These are phyloP conservation scores for Cyclotella baltica DNA, from an alignment of 108 stramenopile genomes.

Conservation along the genomic window DNA sequence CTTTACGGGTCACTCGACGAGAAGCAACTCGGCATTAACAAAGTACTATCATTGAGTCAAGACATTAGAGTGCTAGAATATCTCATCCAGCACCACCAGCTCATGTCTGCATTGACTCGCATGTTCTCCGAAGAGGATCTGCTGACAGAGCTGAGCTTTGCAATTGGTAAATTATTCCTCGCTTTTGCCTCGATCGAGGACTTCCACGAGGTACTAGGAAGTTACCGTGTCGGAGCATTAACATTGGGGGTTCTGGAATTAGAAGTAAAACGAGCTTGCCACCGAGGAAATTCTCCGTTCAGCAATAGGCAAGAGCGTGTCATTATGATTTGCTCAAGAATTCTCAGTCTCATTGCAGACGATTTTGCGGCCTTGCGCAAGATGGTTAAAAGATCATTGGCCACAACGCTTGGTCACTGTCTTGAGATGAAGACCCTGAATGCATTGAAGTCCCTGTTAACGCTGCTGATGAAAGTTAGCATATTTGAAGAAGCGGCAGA, in stretches of 20 bases:
- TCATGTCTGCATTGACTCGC: constrained; percentile 43
- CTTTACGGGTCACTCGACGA: constrained; percentile 36
- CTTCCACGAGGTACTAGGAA: constrained; percentile 29
- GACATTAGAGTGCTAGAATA: constrained; percentile 3
- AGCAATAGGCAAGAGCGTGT: constrained; percentile 31
- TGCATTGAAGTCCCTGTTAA: constrained; percentile 1
- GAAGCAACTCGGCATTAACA: constrained; percentile 7
- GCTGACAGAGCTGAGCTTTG: constrained; percentile 33
- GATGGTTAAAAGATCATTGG: constrained; percentile 43
- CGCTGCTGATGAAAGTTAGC: constrained; percentile 26
- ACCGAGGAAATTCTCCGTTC: constrained; percentile 15
- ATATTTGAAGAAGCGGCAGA: constrained; percentile 35
- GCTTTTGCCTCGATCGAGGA: constrained; percentile 26
- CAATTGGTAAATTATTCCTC: constrained; percentile 36
- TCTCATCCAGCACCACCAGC: constrained; percentile 29
- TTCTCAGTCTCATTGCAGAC: constrained; percentile 34
- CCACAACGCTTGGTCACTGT: constrained; percentile 5
- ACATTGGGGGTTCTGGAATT: constrained; percentile 36
- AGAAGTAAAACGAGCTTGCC: constrained; percentile 32
- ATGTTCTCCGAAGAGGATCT: constrained; percentile 26
- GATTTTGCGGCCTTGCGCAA: constrained; percentile 32
- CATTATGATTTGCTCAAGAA: constrained; percentile 29
- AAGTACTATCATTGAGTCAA: constrained; percentile 7
- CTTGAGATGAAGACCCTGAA: constrained; percentile 14
- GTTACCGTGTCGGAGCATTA: constrained; percentile 38